Conservation (phyloP, 208 protist genomes). For the Angomonas deanei region DNA sequence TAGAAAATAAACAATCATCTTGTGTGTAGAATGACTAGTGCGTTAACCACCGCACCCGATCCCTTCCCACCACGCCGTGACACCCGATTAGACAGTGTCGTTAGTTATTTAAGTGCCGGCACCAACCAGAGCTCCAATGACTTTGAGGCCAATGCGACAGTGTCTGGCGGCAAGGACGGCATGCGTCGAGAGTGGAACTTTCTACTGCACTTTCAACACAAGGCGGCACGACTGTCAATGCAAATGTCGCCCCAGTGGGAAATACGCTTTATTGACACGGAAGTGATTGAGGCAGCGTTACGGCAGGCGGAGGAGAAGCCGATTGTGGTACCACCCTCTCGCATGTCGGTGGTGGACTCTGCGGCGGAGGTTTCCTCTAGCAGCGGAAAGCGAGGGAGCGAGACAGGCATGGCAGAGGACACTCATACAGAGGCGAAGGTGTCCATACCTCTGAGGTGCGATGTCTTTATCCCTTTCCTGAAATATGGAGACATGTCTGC, state of each 20-base stretch:
- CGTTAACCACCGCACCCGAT: not conserved
- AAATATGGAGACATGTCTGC: not conserved
- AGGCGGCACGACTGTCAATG: slow-evolving; percentile 57
- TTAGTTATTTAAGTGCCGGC: not conserved
- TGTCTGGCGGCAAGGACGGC: slow-evolving; percentile 18
- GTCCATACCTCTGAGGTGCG: too few species aligned
- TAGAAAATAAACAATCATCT: not conserved
- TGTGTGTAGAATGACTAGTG: not conserved
- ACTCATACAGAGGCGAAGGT: not conserved
- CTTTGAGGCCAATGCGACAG: not conserved
- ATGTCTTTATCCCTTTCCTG: not conserved
- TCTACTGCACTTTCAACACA: slow-evolving; percentile 56
- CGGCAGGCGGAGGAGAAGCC: not conserved
- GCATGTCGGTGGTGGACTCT: too few species aligned
- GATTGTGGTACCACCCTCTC: not conserved
- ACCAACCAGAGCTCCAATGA: not conserved
- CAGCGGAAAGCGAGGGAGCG: not conserved
- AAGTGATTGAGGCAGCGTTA: slow-evolving; percentile 10
- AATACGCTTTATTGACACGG: slow-evolving; percentile 76
- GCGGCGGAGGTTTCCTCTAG: not conserved
- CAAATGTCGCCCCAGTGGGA: slow-evolving; percentile 77
- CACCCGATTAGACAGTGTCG: not conserved
- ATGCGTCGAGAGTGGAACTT: slow-evolving; percentile 91
- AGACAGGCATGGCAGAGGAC: not conserved
- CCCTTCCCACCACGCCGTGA: not conserved